phyloP scores from a whole-genome alignment of 441 rosid genomes.

The Capsella rubella region DNA sequence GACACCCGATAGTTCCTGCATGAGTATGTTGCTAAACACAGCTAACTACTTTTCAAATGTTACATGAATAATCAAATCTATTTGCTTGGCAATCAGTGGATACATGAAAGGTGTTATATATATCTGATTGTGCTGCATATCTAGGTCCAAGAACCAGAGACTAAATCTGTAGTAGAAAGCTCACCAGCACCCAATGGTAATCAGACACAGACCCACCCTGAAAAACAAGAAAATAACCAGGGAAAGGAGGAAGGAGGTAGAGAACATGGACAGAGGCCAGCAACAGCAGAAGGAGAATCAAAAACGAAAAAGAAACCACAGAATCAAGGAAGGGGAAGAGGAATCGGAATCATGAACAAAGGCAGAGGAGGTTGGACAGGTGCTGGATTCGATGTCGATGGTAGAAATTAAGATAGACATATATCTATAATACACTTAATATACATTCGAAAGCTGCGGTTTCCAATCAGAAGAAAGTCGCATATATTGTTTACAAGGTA shows the following conservation, averaged over 20 bases:
- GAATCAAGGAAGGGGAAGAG: constrained; percentile 73
- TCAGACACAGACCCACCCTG: constrained; percentile 47
- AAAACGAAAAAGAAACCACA: constrained; percentile 69
- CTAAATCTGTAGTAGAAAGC: constrained; percentile 46
- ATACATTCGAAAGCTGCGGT: constrained; percentile 24
- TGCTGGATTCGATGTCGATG: constrained; percentile 89
- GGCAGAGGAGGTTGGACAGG: constrained; percentile 93
- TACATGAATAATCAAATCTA: constrained; percentile 20
- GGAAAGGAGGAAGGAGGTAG: constrained; percentile 46
- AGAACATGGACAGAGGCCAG: constrained; percentile 51
- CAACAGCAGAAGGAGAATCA: constrained; percentile 57
- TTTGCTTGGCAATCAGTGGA: not conserved
- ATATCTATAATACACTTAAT: constrained; percentile 9
- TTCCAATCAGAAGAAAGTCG: constrained; percentile 22
- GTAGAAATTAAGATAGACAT: constrained; percentile 53
- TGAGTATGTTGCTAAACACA: constrained; percentile 7
- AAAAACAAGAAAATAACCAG: constrained; percentile 47
- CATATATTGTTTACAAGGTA: constrained; percentile 39
- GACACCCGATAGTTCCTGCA: not conserved
- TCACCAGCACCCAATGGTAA: constrained; percentile 46
- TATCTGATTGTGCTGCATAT: constrained; percentile 35
- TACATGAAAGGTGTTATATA: constrained; percentile 21
- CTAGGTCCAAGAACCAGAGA: constrained; percentile 53
- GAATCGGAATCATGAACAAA: constrained; percentile 63
- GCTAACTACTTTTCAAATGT: constrained; percentile 1